phyloP scores from a whole-genome alignment of 2,329 filamentous ascomycete genomes.

The Westerdykella ornata region DNA sequence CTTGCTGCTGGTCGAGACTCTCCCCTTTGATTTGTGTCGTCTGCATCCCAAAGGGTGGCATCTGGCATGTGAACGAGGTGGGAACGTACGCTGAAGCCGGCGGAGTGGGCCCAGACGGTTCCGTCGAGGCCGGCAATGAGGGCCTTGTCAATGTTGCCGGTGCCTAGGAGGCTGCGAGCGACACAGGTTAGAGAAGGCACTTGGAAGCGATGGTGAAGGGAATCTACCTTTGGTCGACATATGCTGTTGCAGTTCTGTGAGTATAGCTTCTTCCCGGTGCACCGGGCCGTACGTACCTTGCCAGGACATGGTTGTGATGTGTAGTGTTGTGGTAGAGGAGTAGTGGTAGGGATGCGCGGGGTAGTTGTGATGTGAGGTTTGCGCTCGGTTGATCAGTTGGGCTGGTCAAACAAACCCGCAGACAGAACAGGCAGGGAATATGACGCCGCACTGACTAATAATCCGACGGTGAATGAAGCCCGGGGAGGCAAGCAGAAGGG shows the following conservation, averaged over 20 bases:
- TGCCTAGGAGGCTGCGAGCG: slow-evolving; percentile 37
- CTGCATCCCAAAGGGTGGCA: background rate
- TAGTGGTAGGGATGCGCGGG: slow-evolving; percentile 21
- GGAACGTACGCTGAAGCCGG: slow-evolving; percentile 66
- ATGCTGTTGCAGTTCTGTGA: slow-evolving; percentile 30
- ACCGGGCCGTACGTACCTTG: slow-evolving; percentile 31
- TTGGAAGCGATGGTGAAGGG: background rate
- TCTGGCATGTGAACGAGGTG: background rate
- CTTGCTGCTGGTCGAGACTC: slow-evolving; percentile 1
- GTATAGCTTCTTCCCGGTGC: slow-evolving; percentile 9
- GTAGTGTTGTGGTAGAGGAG: slow-evolving; percentile 1
- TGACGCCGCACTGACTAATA: slow-evolving; percentile 10
- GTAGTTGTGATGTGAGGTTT: slow-evolving; percentile 3
- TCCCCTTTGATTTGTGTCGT: background rate
- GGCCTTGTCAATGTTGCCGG: slow-evolving; percentile 43
- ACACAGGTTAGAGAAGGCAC: slow-evolving; percentile 5
- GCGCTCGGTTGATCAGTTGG: slow-evolving; percentile 6
- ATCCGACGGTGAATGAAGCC: slow-evolving; percentile 8
- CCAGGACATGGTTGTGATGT: slow-evolving; percentile 36
- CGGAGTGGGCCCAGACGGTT: slow-evolving; percentile 73
- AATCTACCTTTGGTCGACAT: slow-evolving; percentile 38
- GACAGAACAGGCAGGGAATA: slow-evolving; percentile 2
- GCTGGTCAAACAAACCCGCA: background rate
- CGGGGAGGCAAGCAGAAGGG: background rate
- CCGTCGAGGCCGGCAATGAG: slow-evolving; percentile 47